Base-by-base conservation (phyloP, 2,329 filamentous ascomycete species). In the Zasmidium citrigriseum region DNA sequence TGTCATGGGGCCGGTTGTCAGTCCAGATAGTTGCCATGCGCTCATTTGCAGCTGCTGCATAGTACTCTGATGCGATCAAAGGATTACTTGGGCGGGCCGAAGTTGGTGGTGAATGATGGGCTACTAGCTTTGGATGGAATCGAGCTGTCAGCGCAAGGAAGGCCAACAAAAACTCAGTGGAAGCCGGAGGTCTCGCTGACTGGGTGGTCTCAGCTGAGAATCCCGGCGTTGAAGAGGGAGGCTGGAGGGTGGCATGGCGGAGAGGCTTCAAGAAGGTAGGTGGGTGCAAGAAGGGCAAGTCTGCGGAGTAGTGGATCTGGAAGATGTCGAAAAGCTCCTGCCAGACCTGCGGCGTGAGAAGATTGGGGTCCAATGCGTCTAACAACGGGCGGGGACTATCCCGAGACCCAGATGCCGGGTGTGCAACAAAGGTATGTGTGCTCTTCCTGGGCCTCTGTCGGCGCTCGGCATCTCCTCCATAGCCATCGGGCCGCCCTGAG, bases 271-370 rank as follows among this genome's bases (percentile, higher is more conserved):
- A 73, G 63, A 90, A 84, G 0, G 83, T 88, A 1, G 85, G 82
- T 4, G 87, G 77, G 68, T 91, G 88, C 7, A 91, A 72, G 67
- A 91, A 91, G 0, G 88, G 85, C 41, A 91, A 79, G 68, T 91
- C 88, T 1, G 88, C 86, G 0, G 86, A 86, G 70, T 88, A 91
- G 69, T 91, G 87, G 45, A 86, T 78, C 66, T 87, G 85, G 72
- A 88, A 91, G 24, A 90, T 84, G 64, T 85, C 84, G 65, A 89
- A 88, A 38, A 91, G 75, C 67, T 89, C 84, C 44, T 82, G 82
- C 88, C 88, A 91, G 3, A 90, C 73, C 51, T 85, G 78, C 27
- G 83, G 78, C 1, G 86, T 89, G 23, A 91, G 76, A 52, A 88
- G 80, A 0, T 80, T 78, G 2, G 84, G 81, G 21, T 87, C 82